Evolutionary conservation across 352 stramenopile genomes (phyloP).

Genomic region (Globisporangium spinosum): DNA sequence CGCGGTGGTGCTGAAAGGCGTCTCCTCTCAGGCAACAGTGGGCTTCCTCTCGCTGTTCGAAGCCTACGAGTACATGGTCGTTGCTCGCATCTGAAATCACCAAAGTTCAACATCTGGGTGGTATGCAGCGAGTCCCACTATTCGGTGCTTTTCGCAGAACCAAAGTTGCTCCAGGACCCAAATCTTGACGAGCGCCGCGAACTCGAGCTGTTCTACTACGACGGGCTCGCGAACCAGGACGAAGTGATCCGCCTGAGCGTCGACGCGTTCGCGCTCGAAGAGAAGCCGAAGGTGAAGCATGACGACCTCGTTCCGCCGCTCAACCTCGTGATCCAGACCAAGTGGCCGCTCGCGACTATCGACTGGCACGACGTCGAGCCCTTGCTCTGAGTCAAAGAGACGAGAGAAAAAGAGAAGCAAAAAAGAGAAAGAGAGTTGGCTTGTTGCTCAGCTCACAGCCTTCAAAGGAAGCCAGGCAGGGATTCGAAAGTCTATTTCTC

Average conservation of each 20-base stretch:
- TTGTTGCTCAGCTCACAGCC: neutral
- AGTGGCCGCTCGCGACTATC: constrained; percentile 72
- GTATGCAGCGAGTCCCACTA: constrained; percentile 93
- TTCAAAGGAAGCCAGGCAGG: neutral
- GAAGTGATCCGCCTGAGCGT: constrained; percentile 76
- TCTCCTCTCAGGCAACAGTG: constrained; percentile 45
- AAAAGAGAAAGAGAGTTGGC: neutral
- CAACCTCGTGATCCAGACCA: constrained; percentile 88
- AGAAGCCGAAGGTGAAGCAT: constrained; percentile 31
- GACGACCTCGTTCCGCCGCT: constrained; percentile 82
- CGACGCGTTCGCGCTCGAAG: constrained; percentile 24
- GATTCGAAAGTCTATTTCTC: neutral
- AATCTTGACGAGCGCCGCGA: constrained; percentile 24
- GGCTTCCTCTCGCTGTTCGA: constrained; percentile 92
- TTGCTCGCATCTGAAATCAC: constrained; percentile 77
- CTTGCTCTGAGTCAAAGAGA: constrained; percentile 46
- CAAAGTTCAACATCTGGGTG: constrained; percentile 82
- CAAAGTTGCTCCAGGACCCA: constrained; percentile 21
- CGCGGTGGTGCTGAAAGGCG: constrained; percentile 65
- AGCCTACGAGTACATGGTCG: constrained; percentile 86
- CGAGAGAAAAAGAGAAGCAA: neutral
- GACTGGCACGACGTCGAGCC: constrained; percentile 89
- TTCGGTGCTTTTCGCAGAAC: constrained; percentile 79
- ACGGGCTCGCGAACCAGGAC: constrained; percentile 86
- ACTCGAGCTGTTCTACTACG: constrained; percentile 88